Percentiles rank a stretch among this genome's conserved stretches.
These are phyloP conservation scores for Scenedesmus sp. DNA, from an alignment of 163 green algal species.

Conservation along the genomic window DNA sequence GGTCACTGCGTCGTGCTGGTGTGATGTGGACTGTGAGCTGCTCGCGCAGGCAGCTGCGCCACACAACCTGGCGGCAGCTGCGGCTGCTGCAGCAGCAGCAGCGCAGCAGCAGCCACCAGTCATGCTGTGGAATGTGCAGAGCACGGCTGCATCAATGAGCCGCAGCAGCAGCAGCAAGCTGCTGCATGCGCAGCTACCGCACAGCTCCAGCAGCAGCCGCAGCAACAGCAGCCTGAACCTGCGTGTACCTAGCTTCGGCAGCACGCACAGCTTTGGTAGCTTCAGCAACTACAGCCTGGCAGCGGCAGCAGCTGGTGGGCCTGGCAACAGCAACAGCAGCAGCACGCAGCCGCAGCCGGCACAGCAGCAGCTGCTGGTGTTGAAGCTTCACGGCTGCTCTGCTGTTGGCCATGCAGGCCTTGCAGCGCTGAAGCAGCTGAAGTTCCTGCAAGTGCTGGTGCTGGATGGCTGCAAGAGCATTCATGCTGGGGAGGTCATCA, in stretches of 20 bases:
- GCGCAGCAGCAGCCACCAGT: not conserved
- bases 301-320: not conserved
- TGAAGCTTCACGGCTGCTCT: conserved; percentile 44
- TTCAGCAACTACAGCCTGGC: conserved; percentile 19
- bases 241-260: conserved; percentile 30
- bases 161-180: conserved; percentile 43
- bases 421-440: conserved; percentile 30
- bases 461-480: conserved; percentile 44
- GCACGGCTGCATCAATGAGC: not conserved
- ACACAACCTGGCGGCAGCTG: not conserved
- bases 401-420: not conserved
- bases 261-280: conserved; percentile 45
- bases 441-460: conserved; percentile 7
- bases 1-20: conserved; percentile 23
- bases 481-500: not conserved
- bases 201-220: conserved; percentile 4
- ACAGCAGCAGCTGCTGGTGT: conserved; percentile 10
- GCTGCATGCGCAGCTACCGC: not conserved
- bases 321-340: not conserved
- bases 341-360: not conserved
- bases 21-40: conserved; percentile 41
- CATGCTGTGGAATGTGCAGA: conserved; percentile 12
- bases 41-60: conserved; percentile 26
- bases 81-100: conserved; percentile 11
- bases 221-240: conserved; percentile 29